A percentile compares a stretch with the other conserved stretches of the same genome.
Conservation (phyloP, 768 basidiomycete species). For the Mrakia hoshinonis region DNA sequence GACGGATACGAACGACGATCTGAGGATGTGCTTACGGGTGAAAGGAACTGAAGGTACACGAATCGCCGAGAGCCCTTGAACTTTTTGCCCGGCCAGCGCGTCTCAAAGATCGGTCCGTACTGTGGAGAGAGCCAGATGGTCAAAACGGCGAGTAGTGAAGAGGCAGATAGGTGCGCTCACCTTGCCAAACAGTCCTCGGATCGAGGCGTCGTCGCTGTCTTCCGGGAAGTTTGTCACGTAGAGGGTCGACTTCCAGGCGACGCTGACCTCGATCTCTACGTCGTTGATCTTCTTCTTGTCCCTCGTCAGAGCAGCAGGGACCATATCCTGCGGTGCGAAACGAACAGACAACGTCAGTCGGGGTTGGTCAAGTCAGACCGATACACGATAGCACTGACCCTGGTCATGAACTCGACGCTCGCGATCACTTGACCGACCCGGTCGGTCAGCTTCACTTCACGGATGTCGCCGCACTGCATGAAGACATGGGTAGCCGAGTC, state of each 20-base stretch:
- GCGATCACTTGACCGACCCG: constrained; percentile 51
- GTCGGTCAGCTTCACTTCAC: constrained; percentile 66
- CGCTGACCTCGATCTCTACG: constrained; percentile 70
- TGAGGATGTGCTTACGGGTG: constrained; percentile 53
- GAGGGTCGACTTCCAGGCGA: constrained; percentile 87
- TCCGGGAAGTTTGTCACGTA: constrained; percentile 96
- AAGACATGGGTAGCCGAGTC: constrained; percentile 29
- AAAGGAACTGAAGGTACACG: constrained; percentile 85
- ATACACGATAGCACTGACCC: constrained; percentile 44
- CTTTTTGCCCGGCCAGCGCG: constrained; percentile 96
- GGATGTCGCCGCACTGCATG: constrained; percentile 72
- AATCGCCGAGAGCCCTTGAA: constrained; percentile 85
- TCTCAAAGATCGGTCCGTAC: constrained; percentile 87
- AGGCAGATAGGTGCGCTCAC: constrained; percentile 44
- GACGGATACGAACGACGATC: neutral
- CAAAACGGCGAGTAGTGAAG: neutral
- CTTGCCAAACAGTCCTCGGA: constrained; percentile 68
- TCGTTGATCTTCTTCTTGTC: constrained; percentile 80
- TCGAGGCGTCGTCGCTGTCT: constrained; percentile 61
- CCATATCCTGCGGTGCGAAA: constrained; percentile 46
- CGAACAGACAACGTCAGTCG: neutral
- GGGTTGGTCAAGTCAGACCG: neutral
- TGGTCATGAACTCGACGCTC: constrained; percentile 74
- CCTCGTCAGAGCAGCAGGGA: constrained; percentile 81
- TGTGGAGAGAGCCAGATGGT: constrained; percentile 36